A percentile compares a stretch with the other conserved stretches of the same genome.
phyloP scores from a whole-genome alignment of 345 rosid genomes.

The Cardamine occulta region DNA sequence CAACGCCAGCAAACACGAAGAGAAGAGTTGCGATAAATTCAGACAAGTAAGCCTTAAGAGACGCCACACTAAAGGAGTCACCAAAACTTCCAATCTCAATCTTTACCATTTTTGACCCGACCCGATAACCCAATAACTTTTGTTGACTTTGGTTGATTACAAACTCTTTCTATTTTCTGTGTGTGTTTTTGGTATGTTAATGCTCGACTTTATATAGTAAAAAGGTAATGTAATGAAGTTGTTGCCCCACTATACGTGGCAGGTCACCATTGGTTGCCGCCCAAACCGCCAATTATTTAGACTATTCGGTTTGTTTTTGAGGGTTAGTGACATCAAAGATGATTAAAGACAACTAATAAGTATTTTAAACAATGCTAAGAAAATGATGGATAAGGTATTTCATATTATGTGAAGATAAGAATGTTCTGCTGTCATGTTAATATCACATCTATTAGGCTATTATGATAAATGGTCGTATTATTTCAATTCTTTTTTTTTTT shows the following conservation, averaged over 20 bases:
- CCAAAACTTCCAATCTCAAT: conserved; percentile 70
- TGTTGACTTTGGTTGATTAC: conserved; percentile 4
- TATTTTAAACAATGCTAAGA: conserved; percentile 3
- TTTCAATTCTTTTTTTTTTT: not conserved
- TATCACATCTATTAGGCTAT: conserved; percentile 30
- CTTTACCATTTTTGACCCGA: conserved; percentile 61
- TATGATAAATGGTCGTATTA: conserved; percentile 20
- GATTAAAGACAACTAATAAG: conserved; percentile 28
- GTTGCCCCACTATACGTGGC: conserved; percentile 21
- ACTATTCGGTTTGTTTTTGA: conserved; percentile 8
- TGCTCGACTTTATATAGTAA: conserved; percentile 15
- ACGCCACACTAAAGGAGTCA: conserved; percentile 68
- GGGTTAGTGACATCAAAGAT: conserved; percentile 24
- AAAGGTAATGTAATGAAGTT: conserved; percentile 8
- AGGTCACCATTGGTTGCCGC: conserved; percentile 30
- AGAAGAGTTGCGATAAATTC: conserved; percentile 94
- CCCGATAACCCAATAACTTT: not conserved
- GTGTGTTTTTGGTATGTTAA: not conserved
- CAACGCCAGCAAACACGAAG: conserved; percentile 91
- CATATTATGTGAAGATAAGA: conserved; percentile 34
- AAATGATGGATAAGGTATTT: conserved; percentile 36
- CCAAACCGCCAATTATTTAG: conserved; percentile 42
- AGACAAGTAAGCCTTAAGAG: conserved; percentile 67
- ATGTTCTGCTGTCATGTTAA: conserved; percentile 24
- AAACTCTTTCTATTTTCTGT: conserved; percentile 6